A percentile compares a stretch with the other conserved stretches of the same genome.
Conservation (phyloP, 257 asterid genomes). For the Rubia yunnanensis region DNA sequence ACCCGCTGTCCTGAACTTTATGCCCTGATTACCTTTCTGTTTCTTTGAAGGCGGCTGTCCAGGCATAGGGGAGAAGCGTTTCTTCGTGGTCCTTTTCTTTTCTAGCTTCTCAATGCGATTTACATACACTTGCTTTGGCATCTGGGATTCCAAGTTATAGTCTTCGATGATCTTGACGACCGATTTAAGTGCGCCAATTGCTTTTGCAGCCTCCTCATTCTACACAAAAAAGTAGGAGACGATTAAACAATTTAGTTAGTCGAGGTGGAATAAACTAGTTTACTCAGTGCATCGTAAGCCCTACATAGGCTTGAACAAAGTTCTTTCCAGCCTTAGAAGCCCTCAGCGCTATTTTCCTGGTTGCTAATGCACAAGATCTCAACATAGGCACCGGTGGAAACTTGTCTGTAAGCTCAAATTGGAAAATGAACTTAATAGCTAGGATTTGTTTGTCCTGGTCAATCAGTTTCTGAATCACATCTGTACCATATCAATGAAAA, state of each 20-base stretch:
- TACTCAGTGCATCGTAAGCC: neutral
- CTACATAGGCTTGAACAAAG: conserved; percentile 35
- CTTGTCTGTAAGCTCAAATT: conserved; percentile 44
- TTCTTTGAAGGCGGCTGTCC: conserved; percentile 13
- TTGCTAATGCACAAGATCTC: conserved; percentile 34
- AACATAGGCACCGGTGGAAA: conserved; percentile 57
- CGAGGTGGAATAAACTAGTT: neutral
- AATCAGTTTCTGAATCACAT: conserved; percentile 46
- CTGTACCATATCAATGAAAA: conserved; percentile 23
- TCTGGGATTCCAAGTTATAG: conserved; percentile 39
- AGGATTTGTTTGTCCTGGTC: conserved; percentile 36
- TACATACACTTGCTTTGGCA: conserved; percentile 37
- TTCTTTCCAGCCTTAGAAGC: conserved; percentile 36
- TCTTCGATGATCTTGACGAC: conserved; percentile 52
- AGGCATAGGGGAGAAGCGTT: conserved; percentile 17
- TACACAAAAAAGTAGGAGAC: conserved; percentile 16
- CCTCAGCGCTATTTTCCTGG: conserved; percentile 35
- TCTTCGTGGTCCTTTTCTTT: conserved; percentile 38
- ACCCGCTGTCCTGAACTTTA: conserved; percentile 10
- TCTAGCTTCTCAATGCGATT: conserved; percentile 40
- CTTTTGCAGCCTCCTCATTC: conserved; percentile 50
- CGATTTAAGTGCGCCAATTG: conserved; percentile 42
- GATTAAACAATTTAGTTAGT: neutral
- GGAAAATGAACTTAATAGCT: conserved; percentile 56
- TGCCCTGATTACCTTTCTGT: neutral